Base-by-base conservation (phyloP, 805 yeast genomes). In the Candida sithepensis region DNA sequence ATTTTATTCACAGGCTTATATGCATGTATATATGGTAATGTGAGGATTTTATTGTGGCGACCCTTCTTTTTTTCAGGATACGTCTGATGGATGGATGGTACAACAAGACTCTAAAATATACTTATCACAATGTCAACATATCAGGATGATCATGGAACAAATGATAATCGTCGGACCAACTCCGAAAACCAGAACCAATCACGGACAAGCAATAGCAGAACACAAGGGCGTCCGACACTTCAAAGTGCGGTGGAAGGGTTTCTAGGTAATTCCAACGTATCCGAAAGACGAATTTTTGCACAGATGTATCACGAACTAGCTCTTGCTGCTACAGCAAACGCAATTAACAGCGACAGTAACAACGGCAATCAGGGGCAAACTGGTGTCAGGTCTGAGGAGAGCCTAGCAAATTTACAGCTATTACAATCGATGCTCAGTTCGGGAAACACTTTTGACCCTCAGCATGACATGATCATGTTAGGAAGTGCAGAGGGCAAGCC, bases 401-500 rank as follows among this genome's bases (percentile, higher is more conserved):
- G 37, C 18, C 13, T 21, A 19, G 18, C 40, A 20, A 42, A 42
- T 24, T 33, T 36, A 16, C 33, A 39, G 7, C n/a, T 47, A 34
- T 41, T 53, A 8, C 30, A 41, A 7, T 22, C 47, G 3, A 48
- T 53, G 48, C 5, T 53, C 4, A 33, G 23, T 3, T 40, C 28
- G 6, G 44, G 16, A 21, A 21, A 52, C 2, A 45, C 51, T 18
- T 30, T 51, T 39, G 45, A 46, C 21, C 52, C 58, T 4, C 42
- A 48, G 14, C 50, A 39, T 13, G 26, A 39, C 13, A 41, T 47
- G 38, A 42, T 41, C 38, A 41, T 14, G 12, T 20, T 41, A 2
- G 46, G 22, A 7, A 28, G 22, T 39, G 32, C 39, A 13, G 44
- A 45, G 26, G 92, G 94, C 0, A 86, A 30, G 14, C 34, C 34